Evolutionary conservation across 2,329 filamentous ascomycete species (phyloP).

Genomic region (Aphanocladium album): DNA sequence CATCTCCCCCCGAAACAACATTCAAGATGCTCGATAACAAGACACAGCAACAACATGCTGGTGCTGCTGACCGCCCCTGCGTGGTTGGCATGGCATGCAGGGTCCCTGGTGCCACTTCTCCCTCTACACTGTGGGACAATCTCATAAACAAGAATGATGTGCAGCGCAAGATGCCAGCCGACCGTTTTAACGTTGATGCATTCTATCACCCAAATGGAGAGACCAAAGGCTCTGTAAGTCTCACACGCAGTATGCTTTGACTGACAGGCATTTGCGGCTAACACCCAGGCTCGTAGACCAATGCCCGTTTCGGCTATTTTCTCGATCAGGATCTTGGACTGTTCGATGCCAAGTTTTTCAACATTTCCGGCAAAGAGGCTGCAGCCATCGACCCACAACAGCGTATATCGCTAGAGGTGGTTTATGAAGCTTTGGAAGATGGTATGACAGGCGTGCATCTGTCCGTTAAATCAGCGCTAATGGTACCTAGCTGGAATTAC

Average conservation of each 20-base stretch:
- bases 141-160: background rate
- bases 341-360: background rate
- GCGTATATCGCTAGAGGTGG: slow-evolving; percentile 3
- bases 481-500: slow-evolving; percentile 13
- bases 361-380: slow-evolving; percentile 4
- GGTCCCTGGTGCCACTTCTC: background rate
- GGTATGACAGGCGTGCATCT: background rate
- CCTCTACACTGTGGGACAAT: background rate
- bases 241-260: background rate
- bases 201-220: background rate
- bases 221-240: background rate
- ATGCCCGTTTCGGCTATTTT: background rate
- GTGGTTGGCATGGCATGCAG: background rate
- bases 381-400: slow-evolving; percentile 9
- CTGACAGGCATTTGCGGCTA: background rate
- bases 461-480: background rate
- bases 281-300: background rate
- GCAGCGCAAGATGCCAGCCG: background rate
- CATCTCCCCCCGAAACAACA: background rate
- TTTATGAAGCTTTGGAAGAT: slow-evolving; percentile 8
- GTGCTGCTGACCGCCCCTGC: background rate
- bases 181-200: background rate
- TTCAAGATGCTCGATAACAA: background rate
- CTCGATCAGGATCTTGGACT: background rate
- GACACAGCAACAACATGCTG: background rate